A percentile compares a stretch with the other conserved stretches of the same genome.
phyloP scores from a whole-genome alignment of 2,329 filamentous ascomycete species.

The Chrysoporthe puriensis region DNA sequence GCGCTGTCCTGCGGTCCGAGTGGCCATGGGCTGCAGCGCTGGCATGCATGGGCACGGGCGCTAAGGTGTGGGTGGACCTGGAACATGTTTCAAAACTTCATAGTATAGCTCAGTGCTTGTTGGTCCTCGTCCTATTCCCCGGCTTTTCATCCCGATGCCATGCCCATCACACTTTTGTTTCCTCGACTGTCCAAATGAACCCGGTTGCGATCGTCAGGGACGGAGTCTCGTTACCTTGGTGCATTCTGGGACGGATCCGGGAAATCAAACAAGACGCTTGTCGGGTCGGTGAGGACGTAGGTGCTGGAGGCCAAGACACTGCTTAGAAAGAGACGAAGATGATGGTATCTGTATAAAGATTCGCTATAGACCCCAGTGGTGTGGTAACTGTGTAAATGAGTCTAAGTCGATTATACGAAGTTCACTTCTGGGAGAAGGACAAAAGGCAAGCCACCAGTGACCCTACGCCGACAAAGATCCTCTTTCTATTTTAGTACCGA shows the following conservation, averaged over 20 bases:
- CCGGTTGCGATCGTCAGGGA: constrained; percentile 7
- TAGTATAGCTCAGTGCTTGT: background rate
- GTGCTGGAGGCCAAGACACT: background rate
- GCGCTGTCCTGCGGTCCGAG: background rate
- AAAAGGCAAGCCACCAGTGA: no score
- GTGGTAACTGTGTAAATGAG: background rate
- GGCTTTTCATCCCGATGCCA: constrained; percentile 3
- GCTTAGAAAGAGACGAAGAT: background rate
- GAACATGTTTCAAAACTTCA: constrained; percentile 25
- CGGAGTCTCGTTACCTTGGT: constrained; percentile 5
- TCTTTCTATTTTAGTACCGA: no score
- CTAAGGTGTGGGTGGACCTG: background rate
- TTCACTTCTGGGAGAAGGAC: background rate
- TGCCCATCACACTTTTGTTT: background rate
- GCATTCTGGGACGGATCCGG: background rate
- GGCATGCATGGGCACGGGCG: background rate
- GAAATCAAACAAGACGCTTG: background rate
- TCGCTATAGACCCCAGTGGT: background rate
- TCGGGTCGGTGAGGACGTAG: background rate
- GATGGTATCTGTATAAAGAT: background rate
- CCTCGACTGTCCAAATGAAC: background rate
- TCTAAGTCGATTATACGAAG: background rate
- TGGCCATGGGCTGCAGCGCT: background rate
- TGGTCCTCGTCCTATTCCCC: constrained; percentile 12
- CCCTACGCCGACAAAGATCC: no score